These are phyloP conservation scores for Solanum hybrid DNA, from an alignment of 305 asterid genomes.

Conservation along the genomic window DNA sequence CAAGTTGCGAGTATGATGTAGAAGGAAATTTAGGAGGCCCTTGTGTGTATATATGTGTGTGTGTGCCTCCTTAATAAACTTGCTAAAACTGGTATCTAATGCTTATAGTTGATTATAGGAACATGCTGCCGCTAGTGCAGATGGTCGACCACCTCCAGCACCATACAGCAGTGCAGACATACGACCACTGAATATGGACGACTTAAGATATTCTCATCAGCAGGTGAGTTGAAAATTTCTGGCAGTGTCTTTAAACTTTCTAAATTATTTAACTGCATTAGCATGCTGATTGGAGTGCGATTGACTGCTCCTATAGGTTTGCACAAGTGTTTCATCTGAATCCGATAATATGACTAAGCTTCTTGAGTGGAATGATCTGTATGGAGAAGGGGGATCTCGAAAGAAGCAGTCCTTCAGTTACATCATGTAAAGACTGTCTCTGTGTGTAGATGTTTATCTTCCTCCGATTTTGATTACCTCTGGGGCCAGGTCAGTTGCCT, in stretches of 20 bases:
- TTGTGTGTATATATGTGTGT: background rate
- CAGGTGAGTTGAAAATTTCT: conserved; percentile 30
- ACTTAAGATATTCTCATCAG: conserved; percentile 64
- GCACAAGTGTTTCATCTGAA: background rate
- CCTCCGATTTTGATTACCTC: background rate
- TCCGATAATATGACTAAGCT: background rate
- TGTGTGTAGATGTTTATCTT: background rate
- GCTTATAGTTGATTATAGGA: conserved; percentile 31
- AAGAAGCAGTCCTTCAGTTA: background rate
- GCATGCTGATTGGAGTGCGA: background rate
- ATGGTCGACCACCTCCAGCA: conserved; percentile 43
- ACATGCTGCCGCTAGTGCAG: conserved; percentile 40
- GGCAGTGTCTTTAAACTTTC: background rate
- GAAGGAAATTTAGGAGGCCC: background rate
- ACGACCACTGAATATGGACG: conserved; percentile 58
- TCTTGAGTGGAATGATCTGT: background rate
- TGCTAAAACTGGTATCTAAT: background rate
- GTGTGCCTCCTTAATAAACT: background rate
- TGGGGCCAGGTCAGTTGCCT: background rate
- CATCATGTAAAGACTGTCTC: background rate
- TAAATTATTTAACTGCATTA: background rate
- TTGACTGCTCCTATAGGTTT: background rate
- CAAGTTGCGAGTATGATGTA: background rate
- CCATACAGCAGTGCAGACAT: conserved; percentile 47
- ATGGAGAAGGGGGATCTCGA: background rate